Percentiles rank a stretch among this genome's conserved stretches.
These are phyloP conservation scores for Fusarium buharicum DNA, from an alignment of 2,329 filamentous ascomycete genomes.

Conservation along the genomic window DNA sequence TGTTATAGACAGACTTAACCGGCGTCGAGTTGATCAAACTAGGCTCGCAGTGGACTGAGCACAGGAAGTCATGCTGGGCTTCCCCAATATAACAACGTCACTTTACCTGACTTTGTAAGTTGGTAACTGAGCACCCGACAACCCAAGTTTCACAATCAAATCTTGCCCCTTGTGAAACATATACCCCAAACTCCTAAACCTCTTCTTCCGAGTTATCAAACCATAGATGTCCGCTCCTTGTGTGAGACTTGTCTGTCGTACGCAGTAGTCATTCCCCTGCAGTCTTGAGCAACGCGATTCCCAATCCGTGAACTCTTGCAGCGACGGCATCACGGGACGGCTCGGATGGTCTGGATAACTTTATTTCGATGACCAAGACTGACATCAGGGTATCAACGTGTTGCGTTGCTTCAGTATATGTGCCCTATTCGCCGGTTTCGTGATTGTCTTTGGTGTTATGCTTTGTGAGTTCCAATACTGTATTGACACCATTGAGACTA, in stretches of 20 bases:
- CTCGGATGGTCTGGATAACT: constrained; percentile 26
- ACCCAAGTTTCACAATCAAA: constrained; percentile 2
- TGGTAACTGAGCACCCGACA: neutral
- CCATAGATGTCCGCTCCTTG: constrained; percentile 6
- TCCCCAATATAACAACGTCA: neutral
- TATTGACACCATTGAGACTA: neutral
- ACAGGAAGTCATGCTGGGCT: neutral
- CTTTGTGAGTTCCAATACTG: neutral
- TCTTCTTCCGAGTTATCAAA: neutral
- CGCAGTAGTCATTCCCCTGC: constrained; percentile 5
- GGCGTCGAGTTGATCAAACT: neutral
- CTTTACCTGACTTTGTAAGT: neutral
- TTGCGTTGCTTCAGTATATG: neutral
- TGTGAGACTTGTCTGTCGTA: constrained; percentile 25
- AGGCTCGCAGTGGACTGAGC: neutral
- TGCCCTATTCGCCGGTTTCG: neutral
- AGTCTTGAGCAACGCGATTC: constrained; percentile 28
- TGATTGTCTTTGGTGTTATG: neutral
- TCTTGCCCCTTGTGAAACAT: constrained; percentile 14
- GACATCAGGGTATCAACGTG: neutral
- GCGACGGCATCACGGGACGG: constrained; percentile 22
- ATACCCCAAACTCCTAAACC: neutral
- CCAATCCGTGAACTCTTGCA: constrained; percentile 38
- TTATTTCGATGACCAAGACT: constrained; percentile 28
- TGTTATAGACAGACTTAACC: neutral